A percentile compares a stretch with the other conserved stretches of the same genome.
phyloP scores from a whole-genome alignment of 108 stramenopile genomes.

The Pseudonitzschia multiseries region DNA sequence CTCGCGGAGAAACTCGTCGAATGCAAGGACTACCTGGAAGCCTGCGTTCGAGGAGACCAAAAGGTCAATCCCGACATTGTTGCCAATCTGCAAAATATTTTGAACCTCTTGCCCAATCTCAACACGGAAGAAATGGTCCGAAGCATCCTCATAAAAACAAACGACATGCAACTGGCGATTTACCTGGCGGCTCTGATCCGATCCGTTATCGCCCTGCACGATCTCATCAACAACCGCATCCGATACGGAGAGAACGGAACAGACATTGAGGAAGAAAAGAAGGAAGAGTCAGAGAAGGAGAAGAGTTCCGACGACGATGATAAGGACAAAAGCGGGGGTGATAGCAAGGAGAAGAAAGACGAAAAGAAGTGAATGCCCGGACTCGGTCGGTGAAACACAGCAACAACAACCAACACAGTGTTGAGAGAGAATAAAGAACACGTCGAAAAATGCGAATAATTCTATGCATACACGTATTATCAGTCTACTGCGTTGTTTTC shows the following conservation, averaged over 20 bases:
- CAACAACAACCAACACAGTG: neutral
- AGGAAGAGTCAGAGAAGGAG: slow-evolving; percentile 43
- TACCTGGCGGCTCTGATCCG: slow-evolving; percentile 89
- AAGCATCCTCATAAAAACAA: slow-evolving; percentile 92
- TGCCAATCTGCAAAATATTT: slow-evolving; percentile 93
- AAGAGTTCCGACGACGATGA: slow-evolving; percentile 46
- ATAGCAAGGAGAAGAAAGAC: neutral
- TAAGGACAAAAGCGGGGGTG: slow-evolving; percentile 21
- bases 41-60: slow-evolving; percentile 57
- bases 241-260: slow-evolving; percentile 64
- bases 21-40: slow-evolving; percentile 91
- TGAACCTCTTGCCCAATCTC: slow-evolving; percentile 97
- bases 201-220: slow-evolving; percentile 95
- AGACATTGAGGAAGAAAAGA: slow-evolving; percentile 46
- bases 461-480: too few species aligned
- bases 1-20: slow-evolving; percentile 89
- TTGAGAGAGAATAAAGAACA: neutral
- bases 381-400: neutral
- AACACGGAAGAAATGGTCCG: slow-evolving; percentile 92
- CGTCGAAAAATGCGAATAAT: too few species aligned
- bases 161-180: slow-evolving; percentile 97
- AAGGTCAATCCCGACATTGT: slow-evolving; percentile 87
- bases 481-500: too few species aligned
- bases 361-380: slow-evolving; percentile 19
- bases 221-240: slow-evolving; percentile 95